Conservation (phyloP, 495 filamentous ascomycete species). For the Lineolata rhizophorae region DNA sequence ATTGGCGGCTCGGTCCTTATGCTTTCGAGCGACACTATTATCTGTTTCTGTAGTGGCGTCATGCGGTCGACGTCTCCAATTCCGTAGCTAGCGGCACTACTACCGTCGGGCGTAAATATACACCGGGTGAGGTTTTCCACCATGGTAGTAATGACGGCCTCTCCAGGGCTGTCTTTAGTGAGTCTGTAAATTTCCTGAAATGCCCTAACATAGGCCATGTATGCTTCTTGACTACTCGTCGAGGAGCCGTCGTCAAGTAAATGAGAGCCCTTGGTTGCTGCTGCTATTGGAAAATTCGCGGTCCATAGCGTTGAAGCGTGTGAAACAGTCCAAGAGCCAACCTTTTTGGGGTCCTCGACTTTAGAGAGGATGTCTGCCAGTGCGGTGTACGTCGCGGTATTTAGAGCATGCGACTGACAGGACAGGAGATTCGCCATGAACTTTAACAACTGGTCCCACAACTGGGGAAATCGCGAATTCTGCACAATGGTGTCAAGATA, state of each 20-base stretch:
- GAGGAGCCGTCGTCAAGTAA: not conserved
- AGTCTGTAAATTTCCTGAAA: constrained; percentile 64
- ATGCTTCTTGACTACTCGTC: constrained; percentile 46
- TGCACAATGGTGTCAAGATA: constrained; percentile 28
- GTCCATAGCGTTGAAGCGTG: not conserved
- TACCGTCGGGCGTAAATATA: too few relatives aligned
- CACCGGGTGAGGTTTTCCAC: constrained; percentile 34
- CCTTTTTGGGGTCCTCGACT: not conserved
- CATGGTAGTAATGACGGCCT: constrained; percentile 32
- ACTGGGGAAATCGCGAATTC: constrained; percentile 7
- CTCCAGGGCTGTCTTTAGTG: constrained; percentile 38
- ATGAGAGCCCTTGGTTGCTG: too few relatives aligned
- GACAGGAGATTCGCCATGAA: constrained; percentile 6
- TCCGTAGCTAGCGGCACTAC: too few relatives aligned
- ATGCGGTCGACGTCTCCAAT: constrained; percentile 66
- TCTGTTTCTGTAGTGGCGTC: constrained; percentile 54
- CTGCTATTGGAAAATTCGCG: not conserved
- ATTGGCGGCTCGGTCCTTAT: constrained; percentile 46
- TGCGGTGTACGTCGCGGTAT: constrained; percentile 12
- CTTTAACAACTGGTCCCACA: constrained; percentile 13
- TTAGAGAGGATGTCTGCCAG: constrained; percentile 11
- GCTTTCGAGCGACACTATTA: constrained; percentile 47
- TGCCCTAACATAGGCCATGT: constrained; percentile 54
- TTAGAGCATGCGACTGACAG: constrained; percentile 14
- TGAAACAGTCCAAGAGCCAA: not conserved